phyloP scores from a whole-genome alignment of 371 early-diverging fungal genomes.

The Fennellomyces sp. region DNA sequence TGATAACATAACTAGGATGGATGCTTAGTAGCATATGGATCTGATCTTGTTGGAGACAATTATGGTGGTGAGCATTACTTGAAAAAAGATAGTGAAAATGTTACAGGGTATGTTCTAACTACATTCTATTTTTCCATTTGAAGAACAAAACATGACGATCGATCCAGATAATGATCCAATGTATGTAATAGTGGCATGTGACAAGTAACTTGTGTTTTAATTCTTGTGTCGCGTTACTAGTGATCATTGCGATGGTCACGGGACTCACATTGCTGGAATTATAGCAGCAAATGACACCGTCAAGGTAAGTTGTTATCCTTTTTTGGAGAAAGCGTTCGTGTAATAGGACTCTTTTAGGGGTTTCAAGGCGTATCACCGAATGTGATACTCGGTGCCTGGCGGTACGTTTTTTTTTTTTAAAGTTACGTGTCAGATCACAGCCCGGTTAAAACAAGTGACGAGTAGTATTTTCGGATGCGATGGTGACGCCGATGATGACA shows the following conservation, averaged over 20 bases:
- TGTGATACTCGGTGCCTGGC: slow-evolving; percentile 25
- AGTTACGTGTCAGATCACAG: too few relatives aligned
- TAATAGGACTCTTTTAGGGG: slow-evolving; percentile 4
- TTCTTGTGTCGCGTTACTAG: slow-evolving; percentile 6
- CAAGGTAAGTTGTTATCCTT: slow-evolving; percentile 20
- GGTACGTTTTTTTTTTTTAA: slow-evolving; percentile 15
- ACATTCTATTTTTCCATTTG: background rate
- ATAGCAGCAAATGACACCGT: slow-evolving; percentile 53
- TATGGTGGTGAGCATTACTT: slow-evolving; percentile 19
- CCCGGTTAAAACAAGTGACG: background rate
- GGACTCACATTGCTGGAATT: slow-evolving; percentile 70
- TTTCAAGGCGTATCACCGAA: slow-evolving; percentile 36
- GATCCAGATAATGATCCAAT: slow-evolving; percentile 28
- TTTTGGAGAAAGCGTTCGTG: too few relatives aligned
- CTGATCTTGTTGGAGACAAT: slow-evolving; percentile 64
- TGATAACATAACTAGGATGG: too few relatives aligned
- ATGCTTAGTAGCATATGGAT: slow-evolving; percentile 59
- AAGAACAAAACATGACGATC: background rate
- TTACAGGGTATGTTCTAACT: background rate
- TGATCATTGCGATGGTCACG: slow-evolving; percentile 41
- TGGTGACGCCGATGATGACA: slow-evolving; percentile 30
- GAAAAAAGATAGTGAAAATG: background rate
- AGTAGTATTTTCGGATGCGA: slow-evolving; percentile 28
- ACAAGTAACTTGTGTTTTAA: background rate
- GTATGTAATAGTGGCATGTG: slow-evolving; percentile 9